These are phyloP conservation scores for Aspergillus latus DNA, from an alignment of 2,329 filamentous ascomycete genomes.

Conservation along the genomic window DNA sequence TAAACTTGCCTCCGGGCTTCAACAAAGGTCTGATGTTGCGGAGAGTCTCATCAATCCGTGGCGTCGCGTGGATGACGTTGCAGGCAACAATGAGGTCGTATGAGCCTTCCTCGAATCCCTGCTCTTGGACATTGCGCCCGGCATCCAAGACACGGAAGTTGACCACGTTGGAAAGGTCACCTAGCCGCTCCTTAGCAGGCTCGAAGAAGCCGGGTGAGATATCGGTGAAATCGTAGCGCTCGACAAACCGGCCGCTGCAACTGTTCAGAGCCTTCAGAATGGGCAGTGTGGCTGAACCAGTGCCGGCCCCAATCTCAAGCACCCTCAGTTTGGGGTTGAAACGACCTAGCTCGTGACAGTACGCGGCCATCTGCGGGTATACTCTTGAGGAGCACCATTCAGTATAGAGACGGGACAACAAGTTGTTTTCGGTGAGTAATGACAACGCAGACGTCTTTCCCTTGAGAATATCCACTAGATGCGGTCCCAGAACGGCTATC, in stretches of 20 bases:
- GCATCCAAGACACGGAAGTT: slow-evolving; percentile 8
- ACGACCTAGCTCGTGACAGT: not conserved
- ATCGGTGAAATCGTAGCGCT: not conserved
- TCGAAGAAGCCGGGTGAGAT: slow-evolving; percentile 13
- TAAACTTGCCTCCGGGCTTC: slow-evolving; percentile 7
- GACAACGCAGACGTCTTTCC: slow-evolving; percentile 2
- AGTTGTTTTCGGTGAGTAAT: slow-evolving; percentile 1
- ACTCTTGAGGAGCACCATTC: slow-evolving; percentile 5
- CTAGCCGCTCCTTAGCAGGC: slow-evolving; percentile 5
- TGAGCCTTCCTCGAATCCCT: slow-evolving; percentile 7
- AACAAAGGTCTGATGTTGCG: slow-evolving; percentile 4
- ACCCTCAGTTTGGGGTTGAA: slow-evolving; percentile 1
- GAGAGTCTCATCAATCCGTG: slow-evolving; percentile 7
- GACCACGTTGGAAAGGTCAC: slow-evolving; percentile 6
- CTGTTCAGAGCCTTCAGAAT: not conserved
- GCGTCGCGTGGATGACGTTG: slow-evolving; percentile 12
- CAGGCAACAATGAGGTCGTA: slow-evolving; percentile 12
- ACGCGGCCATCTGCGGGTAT: not conserved
- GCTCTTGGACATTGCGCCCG: not conserved
- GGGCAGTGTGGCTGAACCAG: not conserved
- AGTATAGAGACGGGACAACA: slow-evolving; percentile 3
- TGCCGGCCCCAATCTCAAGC: slow-evolving; percentile 5
- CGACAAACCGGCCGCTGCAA: not conserved
- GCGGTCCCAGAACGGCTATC: slow-evolving; percentile 1
- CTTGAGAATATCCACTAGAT: not conserved